phyloP scores from a whole-genome alignment of 495 filamentous ascomycete genomes.

The Podospora tetraspora region DNA sequence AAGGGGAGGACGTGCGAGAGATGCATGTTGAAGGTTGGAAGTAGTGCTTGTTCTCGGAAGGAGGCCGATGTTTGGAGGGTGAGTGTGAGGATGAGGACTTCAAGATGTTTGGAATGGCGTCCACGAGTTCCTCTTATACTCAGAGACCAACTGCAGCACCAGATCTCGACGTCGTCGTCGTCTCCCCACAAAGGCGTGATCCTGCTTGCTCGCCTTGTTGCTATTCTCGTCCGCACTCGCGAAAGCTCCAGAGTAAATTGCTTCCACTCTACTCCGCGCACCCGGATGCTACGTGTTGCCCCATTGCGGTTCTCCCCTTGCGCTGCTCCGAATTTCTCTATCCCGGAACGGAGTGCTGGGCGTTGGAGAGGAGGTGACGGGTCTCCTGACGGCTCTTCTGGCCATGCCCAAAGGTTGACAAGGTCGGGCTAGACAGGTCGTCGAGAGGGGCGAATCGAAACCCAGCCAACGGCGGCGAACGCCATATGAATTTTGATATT shows the following conservation, averaged over 20 bases:
- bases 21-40: slow-evolving; percentile 10
- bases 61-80: not conserved
- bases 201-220: not conserved
- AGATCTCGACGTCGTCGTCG: not conserved
- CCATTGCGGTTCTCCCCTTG: not conserved
- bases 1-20: slow-evolving; percentile 11
- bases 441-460: not conserved
- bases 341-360: not conserved
- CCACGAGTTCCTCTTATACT: not conserved
- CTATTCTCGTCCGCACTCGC: slow-evolving; percentile 8
- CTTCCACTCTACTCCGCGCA: slow-evolving; percentile 2
- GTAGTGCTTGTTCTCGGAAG: not conserved
- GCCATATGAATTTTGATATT: slow-evolving; percentile 5
- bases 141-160: not conserved
- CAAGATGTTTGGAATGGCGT: not conserved
- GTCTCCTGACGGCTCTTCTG: not conserved
- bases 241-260: not conserved
- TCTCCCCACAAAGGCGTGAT: slow-evolving; percentile 1
- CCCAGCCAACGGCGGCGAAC: slow-evolving; percentile 2
- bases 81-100: not conserved
- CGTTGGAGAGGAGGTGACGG: not conserved
- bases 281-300: slow-evolving; percentile 1
- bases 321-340: not conserved
- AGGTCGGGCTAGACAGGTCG: not conserved
- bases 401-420: not conserved